These are phyloP conservation scores for Simmondsia chinensis DNA, from an alignment of 148 eudicot genomes.

Conservation along the genomic window DNA sequence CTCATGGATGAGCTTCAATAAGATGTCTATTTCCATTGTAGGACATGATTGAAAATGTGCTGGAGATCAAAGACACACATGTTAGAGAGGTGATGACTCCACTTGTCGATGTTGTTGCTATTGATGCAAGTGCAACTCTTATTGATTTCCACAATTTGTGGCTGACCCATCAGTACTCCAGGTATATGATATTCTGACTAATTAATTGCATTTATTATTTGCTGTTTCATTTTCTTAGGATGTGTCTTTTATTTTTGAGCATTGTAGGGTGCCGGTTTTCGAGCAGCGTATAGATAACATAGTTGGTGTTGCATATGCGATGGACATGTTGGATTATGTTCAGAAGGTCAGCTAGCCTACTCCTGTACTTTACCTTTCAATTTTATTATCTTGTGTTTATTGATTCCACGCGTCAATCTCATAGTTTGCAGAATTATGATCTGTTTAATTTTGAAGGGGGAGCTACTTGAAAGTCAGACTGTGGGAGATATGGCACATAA, in stretches of 20 bases:
- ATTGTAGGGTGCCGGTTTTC: conserved; percentile 83
- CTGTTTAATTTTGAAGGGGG: conserved; percentile 83
- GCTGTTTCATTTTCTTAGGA: conserved; percentile 2
- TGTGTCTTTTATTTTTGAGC: conserved; percentile 4
- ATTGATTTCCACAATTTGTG: conserved; percentile 81
- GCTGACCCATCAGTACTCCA: conserved; percentile 95
- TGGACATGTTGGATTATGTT: conserved; percentile 90
- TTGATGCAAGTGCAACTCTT: conserved; percentile 88
- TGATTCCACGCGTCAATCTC: conserved; percentile 29
- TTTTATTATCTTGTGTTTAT: conserved; percentile 7
- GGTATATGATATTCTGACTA: conserved; percentile 46
- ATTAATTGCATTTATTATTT: conserved; percentile 1
- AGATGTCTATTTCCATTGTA: conserved; percentile 31
- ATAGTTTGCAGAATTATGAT: conserved; percentile 40
- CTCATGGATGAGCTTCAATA: too few species aligned
- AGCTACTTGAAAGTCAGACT: conserved; percentile 63
- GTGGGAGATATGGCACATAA: conserved; percentile 96
- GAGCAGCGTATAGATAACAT: conserved; percentile 96
- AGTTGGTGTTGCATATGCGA: conserved; percentile 96
- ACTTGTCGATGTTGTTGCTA: conserved; percentile 97
- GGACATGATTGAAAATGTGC: conserved; percentile 99
- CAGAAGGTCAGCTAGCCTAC: conserved; percentile 51
- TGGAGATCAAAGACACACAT: conserved; percentile 95
- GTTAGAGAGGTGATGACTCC: conserved; percentile 99
- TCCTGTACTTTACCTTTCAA: conserved; percentile 2